Evolutionary conservation across 495 filamentous ascomycete species (phyloP).

Genomic region (Penicillium macrosclerotiorum): DNA sequence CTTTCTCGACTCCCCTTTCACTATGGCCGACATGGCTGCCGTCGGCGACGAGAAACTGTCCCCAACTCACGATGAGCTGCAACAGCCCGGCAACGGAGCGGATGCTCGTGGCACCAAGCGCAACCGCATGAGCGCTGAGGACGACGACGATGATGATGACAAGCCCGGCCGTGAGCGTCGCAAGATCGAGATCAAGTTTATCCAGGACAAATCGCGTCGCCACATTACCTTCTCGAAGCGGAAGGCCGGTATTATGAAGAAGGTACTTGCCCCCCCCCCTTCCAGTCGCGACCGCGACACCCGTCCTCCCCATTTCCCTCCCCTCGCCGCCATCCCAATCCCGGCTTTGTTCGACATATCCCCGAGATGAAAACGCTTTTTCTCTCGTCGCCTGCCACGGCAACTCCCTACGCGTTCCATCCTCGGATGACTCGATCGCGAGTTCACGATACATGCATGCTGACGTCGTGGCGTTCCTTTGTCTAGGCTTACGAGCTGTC

Average conservation of each 20-base stretch:
- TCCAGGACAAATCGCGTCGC: slow-evolving; percentile 98
- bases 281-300: slow-evolving; percentile 22
- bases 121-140: slow-evolving; percentile 79
- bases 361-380: too few relatives aligned
- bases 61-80: slow-evolving; percentile 52
- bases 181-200: slow-evolving; percentile 99
- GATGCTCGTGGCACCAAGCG: slow-evolving; percentile 88
- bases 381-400: too few relatives aligned
- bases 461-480: slow-evolving; percentile 1
- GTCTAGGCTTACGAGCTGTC: slow-evolving; percentile 93
- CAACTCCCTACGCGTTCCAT: background rate
- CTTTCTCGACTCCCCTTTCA: slow-evolving; percentile 13
- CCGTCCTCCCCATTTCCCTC: slow-evolving; percentile 1
- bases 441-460: background rate
- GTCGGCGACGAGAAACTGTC: slow-evolving; percentile 49
- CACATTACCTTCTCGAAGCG: slow-evolving; percentile 99
- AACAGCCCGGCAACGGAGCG: slow-evolving; percentile 51
- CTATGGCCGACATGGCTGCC: slow-evolving; percentile 47
- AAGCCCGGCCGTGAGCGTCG: slow-evolving; percentile 97
- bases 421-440: background rate
- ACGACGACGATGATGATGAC: slow-evolving; percentile 98
- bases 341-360: too few relatives aligned
- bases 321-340: too few relatives aligned
- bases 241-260: slow-evolving; percentile 99
- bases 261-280: slow-evolving; percentile 79